phyloP scores from a whole-genome alignment of 345 rosid genomes.

The Limnanthes douglasii region DNA sequence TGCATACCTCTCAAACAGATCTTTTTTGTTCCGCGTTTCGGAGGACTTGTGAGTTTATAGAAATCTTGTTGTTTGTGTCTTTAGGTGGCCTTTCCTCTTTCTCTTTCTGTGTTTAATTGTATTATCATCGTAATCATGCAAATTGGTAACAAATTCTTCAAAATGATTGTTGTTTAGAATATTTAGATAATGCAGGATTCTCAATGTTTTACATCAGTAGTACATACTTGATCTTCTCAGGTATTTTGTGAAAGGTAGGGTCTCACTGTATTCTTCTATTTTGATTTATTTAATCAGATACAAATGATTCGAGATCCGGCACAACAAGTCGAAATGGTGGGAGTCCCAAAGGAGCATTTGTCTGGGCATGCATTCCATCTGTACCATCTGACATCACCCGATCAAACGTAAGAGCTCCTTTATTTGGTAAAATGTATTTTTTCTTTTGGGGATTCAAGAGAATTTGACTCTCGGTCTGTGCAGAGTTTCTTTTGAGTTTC shows the following conservation, averaged over 20 bases:
- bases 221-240: background rate
- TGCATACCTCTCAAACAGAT: too few species aligned
- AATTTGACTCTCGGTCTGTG: constrained; percentile 2
- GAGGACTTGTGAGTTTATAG: too few species aligned
- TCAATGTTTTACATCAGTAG: background rate
- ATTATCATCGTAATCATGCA: too few species aligned
- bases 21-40: too few species aligned
- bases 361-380: constrained; percentile 88
- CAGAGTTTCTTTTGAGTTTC: constrained; percentile 94
- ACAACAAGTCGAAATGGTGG: constrained; percentile 76
- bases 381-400: constrained; percentile 82
- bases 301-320: constrained; percentile 76
- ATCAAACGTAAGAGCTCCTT: constrained; percentile 42
- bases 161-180: too few species aligned
- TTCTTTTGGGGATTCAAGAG: background rate
- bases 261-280: constrained; percentile 2
- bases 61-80: too few species aligned
- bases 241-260: background rate
- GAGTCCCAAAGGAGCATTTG: constrained; percentile 79
- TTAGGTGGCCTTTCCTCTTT: too few species aligned
- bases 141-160: too few species aligned
- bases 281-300: constrained; percentile 24
- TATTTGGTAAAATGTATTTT: background rate
- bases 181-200: background rate
- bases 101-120: too few species aligned